phyloP scores from a whole-genome alignment of 306 rosid species.

The Vicia villosa region DNA sequence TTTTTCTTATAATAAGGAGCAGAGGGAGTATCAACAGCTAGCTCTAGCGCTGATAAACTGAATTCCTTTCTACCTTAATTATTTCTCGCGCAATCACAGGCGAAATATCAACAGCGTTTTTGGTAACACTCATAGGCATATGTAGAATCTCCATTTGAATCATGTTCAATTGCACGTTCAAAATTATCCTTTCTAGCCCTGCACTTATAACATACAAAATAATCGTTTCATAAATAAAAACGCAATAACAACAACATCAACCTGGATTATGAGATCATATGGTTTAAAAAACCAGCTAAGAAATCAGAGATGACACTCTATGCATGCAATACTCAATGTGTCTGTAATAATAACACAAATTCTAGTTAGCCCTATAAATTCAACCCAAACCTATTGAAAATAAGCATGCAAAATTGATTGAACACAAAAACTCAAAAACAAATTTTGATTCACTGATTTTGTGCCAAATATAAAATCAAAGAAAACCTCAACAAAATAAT shows the following conservation, averaged over 20 bases:
- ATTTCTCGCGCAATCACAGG: slow-evolving; percentile 74
- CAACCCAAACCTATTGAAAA: not conserved
- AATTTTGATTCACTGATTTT: not conserved
- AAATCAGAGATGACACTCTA: slow-evolving; percentile 38
- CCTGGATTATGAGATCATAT: slow-evolving; percentile 1
- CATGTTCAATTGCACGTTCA: slow-evolving; percentile 81
- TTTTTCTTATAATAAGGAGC: no score
- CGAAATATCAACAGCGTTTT: slow-evolving; percentile 94
- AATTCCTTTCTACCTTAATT: slow-evolving; percentile 63
- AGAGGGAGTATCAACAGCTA: no score
- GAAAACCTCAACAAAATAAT: not conserved
- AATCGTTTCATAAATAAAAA: slow-evolving; percentile 25
- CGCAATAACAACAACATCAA: not conserved
- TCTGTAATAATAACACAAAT: slow-evolving; percentile 40
- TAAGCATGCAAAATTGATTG: not conserved
- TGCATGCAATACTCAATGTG: slow-evolving; percentile 94
- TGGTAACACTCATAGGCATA: slow-evolving; percentile 94
- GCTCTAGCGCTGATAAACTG: slow-evolving; percentile 9
- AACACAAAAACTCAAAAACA: not conserved
- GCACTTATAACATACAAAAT: slow-evolving; percentile 34
- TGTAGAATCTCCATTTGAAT: slow-evolving; percentile 70
- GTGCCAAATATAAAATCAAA: not conserved
- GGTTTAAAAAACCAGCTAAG: slow-evolving; percentile 15
- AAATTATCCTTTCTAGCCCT: slow-evolving; percentile 85
- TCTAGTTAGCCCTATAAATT: not conserved